Conservation (phyloP, 805 yeast genomes). For the Candida morakotiae region DNA sequence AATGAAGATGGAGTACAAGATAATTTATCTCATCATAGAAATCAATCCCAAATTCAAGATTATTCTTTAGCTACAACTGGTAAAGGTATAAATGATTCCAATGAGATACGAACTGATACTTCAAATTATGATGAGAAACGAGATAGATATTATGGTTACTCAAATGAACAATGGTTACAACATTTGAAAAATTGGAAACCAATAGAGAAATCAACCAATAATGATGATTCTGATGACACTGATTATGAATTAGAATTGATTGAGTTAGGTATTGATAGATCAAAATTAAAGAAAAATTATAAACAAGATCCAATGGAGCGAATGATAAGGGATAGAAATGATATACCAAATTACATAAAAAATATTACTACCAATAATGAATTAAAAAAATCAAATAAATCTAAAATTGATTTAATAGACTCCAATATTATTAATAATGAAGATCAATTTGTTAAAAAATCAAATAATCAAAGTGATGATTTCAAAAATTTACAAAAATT, state of each 20-base stretch:
- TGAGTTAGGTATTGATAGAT: constrained; percentile 28
- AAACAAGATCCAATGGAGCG: constrained; percentile 35
- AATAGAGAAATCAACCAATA: constrained; percentile 13
- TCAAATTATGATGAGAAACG: constrained; percentile 62
- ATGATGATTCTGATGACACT: constrained; percentile 29
- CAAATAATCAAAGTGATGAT: constrained; percentile 19
- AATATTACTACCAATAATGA: constrained; percentile 28
- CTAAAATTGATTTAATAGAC: constrained; percentile 50
- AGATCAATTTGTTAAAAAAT: constrained; percentile 49
- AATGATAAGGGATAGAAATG: constrained; percentile 64
- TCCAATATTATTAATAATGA: constrained; percentile 30
- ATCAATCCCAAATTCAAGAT: constrained; percentile 32
- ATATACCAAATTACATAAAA: constrained; percentile 63
- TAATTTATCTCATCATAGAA: constrained; percentile 57
- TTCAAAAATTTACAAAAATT: constrained; percentile 25
- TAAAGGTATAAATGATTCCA: constrained; percentile 48
- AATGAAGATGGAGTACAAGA: constrained; percentile 28
- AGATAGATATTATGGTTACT: constrained; percentile 82
- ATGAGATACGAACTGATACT: constrained; percentile 20
- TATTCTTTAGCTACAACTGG: constrained; percentile 55
- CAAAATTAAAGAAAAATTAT: constrained; percentile 19
- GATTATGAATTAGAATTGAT: constrained; percentile 38
- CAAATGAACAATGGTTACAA: constrained; percentile 55
- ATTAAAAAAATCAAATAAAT: constrained; percentile 31
- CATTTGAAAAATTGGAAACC: constrained; percentile 45